phyloP scores from a whole-genome alignment of 306 rosid genomes.

The Trifolium fragiferum region DNA sequence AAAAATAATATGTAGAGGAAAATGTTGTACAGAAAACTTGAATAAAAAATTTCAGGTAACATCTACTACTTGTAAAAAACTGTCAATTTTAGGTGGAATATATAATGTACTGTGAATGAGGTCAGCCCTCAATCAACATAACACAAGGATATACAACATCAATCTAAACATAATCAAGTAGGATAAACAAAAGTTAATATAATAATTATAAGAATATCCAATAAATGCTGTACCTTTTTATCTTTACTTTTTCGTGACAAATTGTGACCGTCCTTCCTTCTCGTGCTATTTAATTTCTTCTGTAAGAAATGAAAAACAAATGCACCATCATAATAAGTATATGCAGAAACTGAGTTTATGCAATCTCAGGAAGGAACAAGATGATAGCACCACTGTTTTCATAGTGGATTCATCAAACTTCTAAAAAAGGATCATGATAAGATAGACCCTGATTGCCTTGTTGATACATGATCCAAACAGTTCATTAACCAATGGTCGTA shows the following conservation, averaged over 20 bases:
- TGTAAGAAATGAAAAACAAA: conserved; percentile 46
- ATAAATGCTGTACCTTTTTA: conserved; percentile 68
- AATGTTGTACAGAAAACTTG: conserved; percentile 4
- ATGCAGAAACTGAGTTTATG: conserved; percentile 20
- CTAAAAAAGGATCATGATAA: conserved; percentile 27
- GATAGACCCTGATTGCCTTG: conserved; percentile 24
- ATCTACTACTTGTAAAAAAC: not conserved
- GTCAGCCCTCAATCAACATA: conserved; percentile 21
- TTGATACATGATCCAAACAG: conserved; percentile 12
- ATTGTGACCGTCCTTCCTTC: conserved; percentile 93
- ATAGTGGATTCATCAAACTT: conserved; percentile 15
- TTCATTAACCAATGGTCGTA: conserved; percentile 1
- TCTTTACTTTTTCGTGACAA: conserved; percentile 79
- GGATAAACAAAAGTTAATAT: not conserved
- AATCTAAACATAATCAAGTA: conserved; percentile 28
- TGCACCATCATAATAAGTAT: conserved; percentile 11
- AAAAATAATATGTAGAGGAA: conserved; percentile 25
- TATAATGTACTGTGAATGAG: conserved; percentile 25
- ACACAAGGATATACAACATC: conserved; percentile 26
- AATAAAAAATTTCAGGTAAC: conserved; percentile 24
- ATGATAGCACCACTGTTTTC: not conserved
- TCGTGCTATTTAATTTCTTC: conserved; percentile 97
- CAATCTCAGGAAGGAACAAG: conserved; percentile 18
- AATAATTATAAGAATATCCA: not conserved
- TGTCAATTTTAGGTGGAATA: conserved; percentile 9